Percentiles rank a stretch among this genome's conserved stretches.
Conservation (phyloP, 1,284 basidiomycete genomes). For the Pyrrhoderma lamaoense region DNA sequence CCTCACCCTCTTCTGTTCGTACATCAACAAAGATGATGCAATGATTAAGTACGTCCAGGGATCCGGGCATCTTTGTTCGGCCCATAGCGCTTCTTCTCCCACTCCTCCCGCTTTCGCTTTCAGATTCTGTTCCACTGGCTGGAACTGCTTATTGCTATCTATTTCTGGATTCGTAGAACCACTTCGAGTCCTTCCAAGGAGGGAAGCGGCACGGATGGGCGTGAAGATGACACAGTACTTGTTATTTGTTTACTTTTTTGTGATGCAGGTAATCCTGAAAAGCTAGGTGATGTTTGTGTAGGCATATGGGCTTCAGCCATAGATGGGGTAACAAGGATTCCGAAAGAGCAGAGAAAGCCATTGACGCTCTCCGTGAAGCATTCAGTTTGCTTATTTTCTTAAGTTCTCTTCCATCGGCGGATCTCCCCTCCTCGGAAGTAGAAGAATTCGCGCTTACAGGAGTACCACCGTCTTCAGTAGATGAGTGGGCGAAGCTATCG, state of each 20-base stretch:
- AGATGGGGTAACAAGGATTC: conserved; percentile 29
- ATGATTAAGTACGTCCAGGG: conserved; percentile 50
- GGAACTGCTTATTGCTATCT: not conserved
- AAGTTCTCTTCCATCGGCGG: conserved; percentile 14
- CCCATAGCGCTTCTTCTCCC: conserved; percentile 10
- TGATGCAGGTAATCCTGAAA: not conserved
- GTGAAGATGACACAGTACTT: not conserved
- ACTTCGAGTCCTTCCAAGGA: conserved; percentile 1
- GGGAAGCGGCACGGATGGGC: conserved; percentile 12
- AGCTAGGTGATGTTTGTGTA: not conserved
- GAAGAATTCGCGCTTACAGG: not conserved
- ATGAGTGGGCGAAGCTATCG: conserved; percentile 24
- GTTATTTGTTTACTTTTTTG: not conserved
- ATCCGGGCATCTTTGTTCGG: conserved; percentile 24
- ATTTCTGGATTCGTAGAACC: not conserved
- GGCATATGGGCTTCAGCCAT: conserved; percentile 27
- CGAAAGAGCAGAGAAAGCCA: conserved; percentile 44
- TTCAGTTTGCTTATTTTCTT: conserved; percentile 25
- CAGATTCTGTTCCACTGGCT: conserved; percentile 1
- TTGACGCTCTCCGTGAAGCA: conserved; percentile 48
- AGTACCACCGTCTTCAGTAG: conserved; percentile 21
- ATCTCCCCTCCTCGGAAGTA: not conserved
- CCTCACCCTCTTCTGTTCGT: conserved; percentile 77
- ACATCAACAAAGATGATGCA: conserved; percentile 90
- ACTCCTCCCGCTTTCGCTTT: conserved; percentile 6